Percentiles rank a stretch among this genome's conserved stretches.
Conservation (phyloP, 495 filamentous ascomycete species). For the Jackrogersella multiformis region DNA sequence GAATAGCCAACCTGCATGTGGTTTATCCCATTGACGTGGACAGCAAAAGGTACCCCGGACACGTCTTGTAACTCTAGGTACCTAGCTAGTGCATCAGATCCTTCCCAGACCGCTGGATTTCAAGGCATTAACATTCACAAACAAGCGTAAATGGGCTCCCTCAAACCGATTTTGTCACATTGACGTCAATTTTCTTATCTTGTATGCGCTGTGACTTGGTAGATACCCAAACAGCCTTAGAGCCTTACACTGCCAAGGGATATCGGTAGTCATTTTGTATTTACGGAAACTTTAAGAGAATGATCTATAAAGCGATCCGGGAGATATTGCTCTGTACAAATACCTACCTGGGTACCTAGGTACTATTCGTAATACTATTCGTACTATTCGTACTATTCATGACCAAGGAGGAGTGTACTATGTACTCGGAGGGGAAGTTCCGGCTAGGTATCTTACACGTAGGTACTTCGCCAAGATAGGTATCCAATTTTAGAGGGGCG, state of each 20-base stretch:
- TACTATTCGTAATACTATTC: too few relatives aligned
- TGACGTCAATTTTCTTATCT: conserved; percentile 26
- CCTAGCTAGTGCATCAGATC: conserved; percentile 25
- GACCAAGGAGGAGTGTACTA: not conserved
- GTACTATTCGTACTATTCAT: too few relatives aligned
- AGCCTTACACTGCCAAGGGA: too few relatives aligned
- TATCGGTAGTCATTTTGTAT: too few relatives aligned
- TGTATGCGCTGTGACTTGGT: conserved; percentile 4
- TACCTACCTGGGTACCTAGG: too few relatives aligned
- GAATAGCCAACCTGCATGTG: too few relatives aligned
- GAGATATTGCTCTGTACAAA: not conserved
- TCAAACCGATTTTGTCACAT: conserved; percentile 21
- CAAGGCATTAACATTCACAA: conserved; percentile 3
- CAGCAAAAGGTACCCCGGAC: conserved; percentile 1
- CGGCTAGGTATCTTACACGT: conserved; percentile 11
- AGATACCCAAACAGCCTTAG: not conserved
- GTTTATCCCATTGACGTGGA: conserved; percentile 19
- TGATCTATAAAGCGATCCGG: not conserved
- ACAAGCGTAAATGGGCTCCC: conserved; percentile 17
- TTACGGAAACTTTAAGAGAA: not conserved
- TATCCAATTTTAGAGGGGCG: not conserved
- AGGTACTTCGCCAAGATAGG: conserved; percentile 20
- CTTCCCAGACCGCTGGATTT: conserved; percentile 30
- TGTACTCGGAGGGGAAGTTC: not conserved
- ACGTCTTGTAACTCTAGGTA: conserved; percentile 27